phyloP scores from a whole-genome alignment of 352 stramenopile species.

The Lagenidium giganteum region DNA sequence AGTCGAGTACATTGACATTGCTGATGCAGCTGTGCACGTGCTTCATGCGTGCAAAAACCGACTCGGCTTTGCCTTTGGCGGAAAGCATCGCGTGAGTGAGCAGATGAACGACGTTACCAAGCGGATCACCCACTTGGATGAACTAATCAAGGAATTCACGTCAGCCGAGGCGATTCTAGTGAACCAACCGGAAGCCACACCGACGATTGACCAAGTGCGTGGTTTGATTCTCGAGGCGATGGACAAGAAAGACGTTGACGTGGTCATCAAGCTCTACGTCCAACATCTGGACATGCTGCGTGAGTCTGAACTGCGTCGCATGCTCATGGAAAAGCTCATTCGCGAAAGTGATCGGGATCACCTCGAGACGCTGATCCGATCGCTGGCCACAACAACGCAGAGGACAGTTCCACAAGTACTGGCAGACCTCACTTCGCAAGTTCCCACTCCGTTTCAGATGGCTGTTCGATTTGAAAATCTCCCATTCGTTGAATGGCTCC shows the following conservation, averaged over 20 bases:
- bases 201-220: neutral
- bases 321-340: neutral
- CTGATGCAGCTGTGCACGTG: no score
- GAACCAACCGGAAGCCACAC: no score
- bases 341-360: neutral
- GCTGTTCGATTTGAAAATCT: slow-evolving; percentile 2
- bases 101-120: no score
- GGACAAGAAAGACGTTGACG: neutral
- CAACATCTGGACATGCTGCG: neutral
- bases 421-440: no score
- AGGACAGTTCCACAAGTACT: slow-evolving; percentile 2
- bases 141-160: no score
- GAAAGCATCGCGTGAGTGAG: no score
- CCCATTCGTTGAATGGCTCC: slow-evolving; percentile 4
- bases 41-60: no score
- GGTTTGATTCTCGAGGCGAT: slow-evolving; percentile 2
- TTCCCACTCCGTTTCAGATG: neutral
- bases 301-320: neutral
- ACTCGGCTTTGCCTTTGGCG: no score
- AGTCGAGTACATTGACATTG: no score
- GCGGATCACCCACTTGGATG: no score
- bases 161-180: no score
- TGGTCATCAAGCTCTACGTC: slow-evolving; percentile 3
- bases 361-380: neutral
- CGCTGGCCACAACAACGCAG: neutral